Percentiles rank a stretch among this genome's conserved stretches.
These are phyloP conservation scores for Phoma sp. DNA, from an alignment of 2,329 filamentous ascomycete species.

Conservation along the genomic window DNA sequence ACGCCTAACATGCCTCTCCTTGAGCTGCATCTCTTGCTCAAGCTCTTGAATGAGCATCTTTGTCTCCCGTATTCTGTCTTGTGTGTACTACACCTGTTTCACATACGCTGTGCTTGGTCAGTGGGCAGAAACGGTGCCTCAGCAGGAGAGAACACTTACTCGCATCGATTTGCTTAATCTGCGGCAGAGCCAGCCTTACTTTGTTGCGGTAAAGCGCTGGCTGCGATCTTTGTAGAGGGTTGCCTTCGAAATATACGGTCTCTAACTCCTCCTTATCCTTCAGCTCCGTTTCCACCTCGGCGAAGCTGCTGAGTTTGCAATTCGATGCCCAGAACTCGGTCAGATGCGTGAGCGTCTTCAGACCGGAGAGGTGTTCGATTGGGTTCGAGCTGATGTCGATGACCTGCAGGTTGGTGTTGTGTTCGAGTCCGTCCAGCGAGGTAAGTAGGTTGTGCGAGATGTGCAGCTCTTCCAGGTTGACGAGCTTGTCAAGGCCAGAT, in stretches of 20 bases:
- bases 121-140: background rate
- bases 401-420: conserved; percentile 64
- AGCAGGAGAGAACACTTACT: conserved; percentile 68
- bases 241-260: conserved; percentile 97
- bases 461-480: conserved; percentile 88
- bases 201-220: conserved; percentile 95
- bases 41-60: background rate
- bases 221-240: conserved; percentile 79
- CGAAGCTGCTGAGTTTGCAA: conserved; percentile 80
- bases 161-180: conserved; percentile 93
- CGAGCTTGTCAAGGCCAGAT: conserved; percentile 73
- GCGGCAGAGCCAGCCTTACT: conserved; percentile 82
- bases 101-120: conserved; percentile 28
- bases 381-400: conserved; percentile 92
- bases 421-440: conserved; percentile 71
- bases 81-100: conserved; percentile 23
- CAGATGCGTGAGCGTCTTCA: conserved; percentile 71
- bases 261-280: conserved; percentile 78
- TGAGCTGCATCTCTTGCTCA: background rate
- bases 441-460: conserved; percentile 93
- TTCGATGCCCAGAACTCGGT: conserved; percentile 96
- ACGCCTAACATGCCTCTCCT: background rate
- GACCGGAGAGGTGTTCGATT: conserved; percentile 74
- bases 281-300: conserved; percentile 80
- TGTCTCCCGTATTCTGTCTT: background rate